Evolutionary conservation across 257 asterid species (phyloP), one percentile per base, ranked within the genome.

Genomic region (Eucommia ulmoides): DNA sequence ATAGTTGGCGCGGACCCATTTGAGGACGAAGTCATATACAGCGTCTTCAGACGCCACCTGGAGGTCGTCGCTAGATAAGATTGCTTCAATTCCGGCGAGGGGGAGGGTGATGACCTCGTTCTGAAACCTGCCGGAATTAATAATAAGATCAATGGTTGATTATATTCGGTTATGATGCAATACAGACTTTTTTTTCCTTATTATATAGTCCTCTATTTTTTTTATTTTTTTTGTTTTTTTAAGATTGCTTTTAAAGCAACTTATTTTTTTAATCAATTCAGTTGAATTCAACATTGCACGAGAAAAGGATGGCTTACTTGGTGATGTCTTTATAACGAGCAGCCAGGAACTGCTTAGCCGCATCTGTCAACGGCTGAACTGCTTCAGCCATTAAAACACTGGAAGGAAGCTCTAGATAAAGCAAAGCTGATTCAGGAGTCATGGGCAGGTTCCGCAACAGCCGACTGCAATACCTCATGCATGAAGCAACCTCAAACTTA

Each of bases 401-500:
- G 10, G 69, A 82, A 50, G 96, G 94, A 73, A 88, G 97, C 65
- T 88, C 94, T 88, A 88, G 60, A 68, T 82, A 88, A 11, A 78
- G 94, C 69, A 84, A 69, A 9, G 96, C 93, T 38, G 94, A 77
- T 59, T 80, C 94, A 74, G 80, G 71, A 19, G 93, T 82, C 97
- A 88, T 88, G 23, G 82, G 91, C 50, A 71, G 65, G 52, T 61
- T 63, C 35, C 73, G 74, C 53, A 88, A 65, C 51, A 76, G 49
- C 49, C 62, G 68, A 66, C 91, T 72, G 76, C 96, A 84, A 60
- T 88, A 71, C 52, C 87, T 76, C 97, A 88, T 80, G 75, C 96
- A 88, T 25, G 96, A 84, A 1, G 76, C 80, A 57, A 84, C 97
- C 76, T 80, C 83, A 54, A 45, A 88, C 60, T 84, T 88, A 67